Base-by-base conservation (phyloP, 176 grass and related monocot species). In the Bromus sterilis region DNA sequence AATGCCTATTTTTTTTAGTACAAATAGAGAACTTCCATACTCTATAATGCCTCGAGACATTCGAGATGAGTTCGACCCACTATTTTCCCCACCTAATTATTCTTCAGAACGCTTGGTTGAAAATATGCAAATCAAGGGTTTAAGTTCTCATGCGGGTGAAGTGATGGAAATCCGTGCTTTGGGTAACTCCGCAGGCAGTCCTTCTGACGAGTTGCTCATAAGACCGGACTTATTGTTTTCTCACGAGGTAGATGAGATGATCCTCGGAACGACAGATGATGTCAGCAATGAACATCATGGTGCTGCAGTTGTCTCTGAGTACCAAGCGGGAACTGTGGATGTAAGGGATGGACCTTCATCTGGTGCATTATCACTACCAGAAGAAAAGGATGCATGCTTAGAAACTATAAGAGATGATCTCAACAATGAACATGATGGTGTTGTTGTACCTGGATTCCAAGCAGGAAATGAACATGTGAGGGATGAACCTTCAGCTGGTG, bases 201-300 rank as follows among this genome's bases (percentile, higher is more conserved):
- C 26, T 72, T 35, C 37, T 48, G 59, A 76, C n/a, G 64, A 76
- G 79, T 76, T 86, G 70, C 63, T 80, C 24, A 56, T 89, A 32
- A 44, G 51, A 57, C 75, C 74, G n/a, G 82, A 80, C 36, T 26
- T 83, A 4, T 30, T 79, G 71, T 64, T 80, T 71, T 36, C 83
- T 36, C 68, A 55, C 1, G 48, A 91, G 67, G 41, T 85, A 66
- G 81, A 84, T 0, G 11, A 90, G 25, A 86, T 83, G 84, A 68
- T 90, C 53, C 48, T 83, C 67, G 83, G 56, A 78, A 77, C 35
- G 13, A 48, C 80, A 57, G 78, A 89, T 82, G 75, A 56, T 62
- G 53, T 49, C 48, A 74, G 62, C 39, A 86, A 71, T 71, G 60
- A 59, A 71, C 69, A 61, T 26, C 41, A 65, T 44, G 43, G 29